Base-by-base conservation (phyloP, 345 rosid species). In the Rhizophora apiculata region DNA sequence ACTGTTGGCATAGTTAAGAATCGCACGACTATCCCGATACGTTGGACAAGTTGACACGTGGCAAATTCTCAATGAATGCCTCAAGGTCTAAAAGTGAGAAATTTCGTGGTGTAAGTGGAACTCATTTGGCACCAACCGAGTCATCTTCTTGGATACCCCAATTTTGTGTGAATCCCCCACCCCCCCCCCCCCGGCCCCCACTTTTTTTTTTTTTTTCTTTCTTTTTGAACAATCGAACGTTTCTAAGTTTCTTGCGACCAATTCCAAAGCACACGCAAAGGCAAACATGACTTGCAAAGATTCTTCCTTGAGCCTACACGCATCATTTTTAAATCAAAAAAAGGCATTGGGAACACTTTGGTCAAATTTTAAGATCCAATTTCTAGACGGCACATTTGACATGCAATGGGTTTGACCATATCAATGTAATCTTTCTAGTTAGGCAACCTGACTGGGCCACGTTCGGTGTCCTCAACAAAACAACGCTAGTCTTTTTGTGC, bases 241-340 rank as follows among this genome's bases (percentile, higher is more conserved):
- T 55, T 26, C 29, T 8, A 1, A n/a, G 0, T 22, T 8, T 22
- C 60, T 21, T 43, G 3, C 19, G 49, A 43, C 58, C 52, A 65
- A 65, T 34, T 27, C 26, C 71, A 26, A 27, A 6, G 37, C 68
- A 53, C 68, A 63, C 62, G 62, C 74, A 63, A 70, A 32, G 60
- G 37, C 51, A 6, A 34, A 8, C 34, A 6, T 27, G 24, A 10
- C 56, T 2, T 6, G 18, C 34, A 34, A 36, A 62, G 31, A 5
- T 34, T 27, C 15, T 62, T 36, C 29, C 31, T 69, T n/a, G 21
- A 70, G 66, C 43, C 61, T 63, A 11, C 55, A 13, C 55, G 62
- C 11, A 37, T 39, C 39, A 13, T 13, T 13, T 13, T 22, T 39
- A 54, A 3, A 5, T 26, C 19, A 2, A n/a, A 22, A 22, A 26